Base-by-base conservation (phyloP, 2,329 filamentous ascomycete genomes). In the Paecilomyces fulvus region DNA sequence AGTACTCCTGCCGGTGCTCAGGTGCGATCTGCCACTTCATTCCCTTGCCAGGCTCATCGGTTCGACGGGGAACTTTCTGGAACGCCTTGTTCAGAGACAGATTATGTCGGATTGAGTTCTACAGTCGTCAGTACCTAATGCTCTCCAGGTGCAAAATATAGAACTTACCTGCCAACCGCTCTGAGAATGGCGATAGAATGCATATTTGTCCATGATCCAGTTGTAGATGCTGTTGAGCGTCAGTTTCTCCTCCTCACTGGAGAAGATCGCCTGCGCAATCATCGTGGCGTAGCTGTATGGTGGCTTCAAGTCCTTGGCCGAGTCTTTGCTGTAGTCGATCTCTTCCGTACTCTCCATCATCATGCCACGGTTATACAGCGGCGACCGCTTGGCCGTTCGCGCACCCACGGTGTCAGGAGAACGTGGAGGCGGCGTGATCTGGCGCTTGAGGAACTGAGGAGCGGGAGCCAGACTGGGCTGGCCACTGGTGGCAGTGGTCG, bases 1-100 rank as follows among this genome's bases (percentile, higher is more conserved):
- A 82, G 79, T 96, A 95, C 54, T 96, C 92, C 17, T 96, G 90
- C 52, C 88, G 85, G 61, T 87, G 83, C 60, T 95, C 89, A 1
- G 89, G 82, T 3, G 90, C 85, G 67, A 99, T 92, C 73, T 92
- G 90, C 94, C 94, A 99, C 70, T 97, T 97, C 91, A 96, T 97
- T 28, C 94, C 94, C 71, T 99, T 99, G 11, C 94, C 94, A 21
- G 94, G 94, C 70, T 99, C 94, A 64, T 97, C 90, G 0, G 91
- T 96, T 14, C 89, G 87, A 51, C 94, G 86, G 2, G 94, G 89
- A 8, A 96, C 88, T 72, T 99, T 99, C 64, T 91, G 86, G 67
- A 99, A 99, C 0, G 88, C 85, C 70, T 96, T 96, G 72, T 95
- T 97, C 48, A 99, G 76, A 0, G 94, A 97, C 12, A 99, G 75